Base-by-base conservation (phyloP, 1,139 yeast genomes). In the Hyphopichia buzzinii region DNA sequence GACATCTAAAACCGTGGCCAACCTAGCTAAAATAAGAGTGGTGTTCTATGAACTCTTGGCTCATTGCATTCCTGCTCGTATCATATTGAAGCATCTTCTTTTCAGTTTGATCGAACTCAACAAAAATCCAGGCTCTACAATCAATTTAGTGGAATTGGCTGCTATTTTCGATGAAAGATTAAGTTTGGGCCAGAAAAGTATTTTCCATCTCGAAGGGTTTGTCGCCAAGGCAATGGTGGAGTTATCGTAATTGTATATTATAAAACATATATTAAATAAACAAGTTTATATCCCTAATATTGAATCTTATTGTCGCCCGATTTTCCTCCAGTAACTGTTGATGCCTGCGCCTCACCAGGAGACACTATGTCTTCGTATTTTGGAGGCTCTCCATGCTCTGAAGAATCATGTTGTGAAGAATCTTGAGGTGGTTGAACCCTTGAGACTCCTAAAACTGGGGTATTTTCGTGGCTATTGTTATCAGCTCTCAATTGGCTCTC, bases 161-260 rank as follows among this genome's bases (percentile, higher is more conserved):
- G 77, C 96, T 2, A 55, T 71, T 4, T 92, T 84, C 57, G 97
- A 92, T 54, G 97, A 92, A 54, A 76, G 99, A 39, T 69, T 92
- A 42, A 78, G 92, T 44, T 67, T 86, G 42, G 98, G 98, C 1
- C 77, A 77, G 45, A 92, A 92, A 58, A 85, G 92, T 30, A 92
- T 92, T 12, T 92, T 88, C 61, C 99, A 92, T 59, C 66, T 92
- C 40, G 99, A 92, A 62, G 98, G 97, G 1, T 92, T 88, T 57
- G 78, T 86, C 13, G 97, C 97, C 1, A 84, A 78, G 54, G 79
- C 81, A 2, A 92, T 92, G 97, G 80, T 83, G 29, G 68, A 71
- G 4, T 51, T 79, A 33, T 30, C 33, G 80, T 30, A 24, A 15
- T 8, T 19, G 23, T 10, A 6, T 7, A 19, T 10, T 7, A 6